A percentile compares a stretch with the other conserved stretches of the same genome.
Evolutionary conservation across 2,329 filamentous ascomycete genomes (phyloP).

Genomic region (Westerdykella sp.): DNA sequence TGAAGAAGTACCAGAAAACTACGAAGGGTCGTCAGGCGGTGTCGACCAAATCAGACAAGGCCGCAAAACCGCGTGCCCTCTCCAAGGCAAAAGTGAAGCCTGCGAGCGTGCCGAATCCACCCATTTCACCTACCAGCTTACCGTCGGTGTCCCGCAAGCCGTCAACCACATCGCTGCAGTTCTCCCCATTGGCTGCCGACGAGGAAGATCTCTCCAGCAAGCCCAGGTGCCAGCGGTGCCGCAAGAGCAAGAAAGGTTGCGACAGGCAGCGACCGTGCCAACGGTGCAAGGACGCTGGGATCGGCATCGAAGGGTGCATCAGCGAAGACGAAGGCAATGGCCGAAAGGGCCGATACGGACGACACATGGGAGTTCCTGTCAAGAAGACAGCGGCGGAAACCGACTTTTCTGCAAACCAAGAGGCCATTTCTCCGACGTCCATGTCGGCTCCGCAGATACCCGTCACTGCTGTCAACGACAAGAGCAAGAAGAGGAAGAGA

Average conservation of each 20-base stretch:
- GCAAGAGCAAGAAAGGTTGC: slow-evolving; percentile 99
- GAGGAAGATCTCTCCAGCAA: slow-evolving; percentile 92
- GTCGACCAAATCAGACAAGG: slow-evolving; percentile 38
- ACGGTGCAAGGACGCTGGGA: slow-evolving; percentile 90
- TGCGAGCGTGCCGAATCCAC: slow-evolving; percentile 36
- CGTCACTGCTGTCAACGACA: slow-evolving; percentile 39
- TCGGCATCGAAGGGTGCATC: slow-evolving; percentile 87
- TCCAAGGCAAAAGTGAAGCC: slow-evolving; percentile 50
- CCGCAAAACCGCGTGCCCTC: slow-evolving; percentile 36
- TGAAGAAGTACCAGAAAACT: slow-evolving; percentile 32
- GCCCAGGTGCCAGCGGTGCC: slow-evolving; percentile 93
- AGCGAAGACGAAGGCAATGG: slow-evolving; percentile 98
- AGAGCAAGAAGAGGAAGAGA: slow-evolving; percentile 66
- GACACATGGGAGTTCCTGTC: slow-evolving; percentile 62
- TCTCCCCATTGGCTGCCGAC: slow-evolving; percentile 58
- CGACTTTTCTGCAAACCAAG: slow-evolving; percentile 13
- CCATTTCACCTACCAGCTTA: slow-evolving; percentile 55
- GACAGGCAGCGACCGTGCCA: slow-evolving; percentile 94
- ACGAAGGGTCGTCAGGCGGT: slow-evolving; percentile 34
- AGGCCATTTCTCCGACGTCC: slow-evolving; percentile 32
- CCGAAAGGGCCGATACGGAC: slow-evolving; percentile 83
- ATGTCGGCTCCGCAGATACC: slow-evolving; percentile 16
- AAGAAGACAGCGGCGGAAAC: slow-evolving; percentile 45
- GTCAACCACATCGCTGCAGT: slow-evolving; percentile 63
- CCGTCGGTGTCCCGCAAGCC: slow-evolving; percentile 67